Percentiles rank a stretch among this genome's conserved stretches.
Evolutionary conservation across 768 basidiomycete genomes (phyloP).

Genomic region (Macrocybe gigantea): DNA sequence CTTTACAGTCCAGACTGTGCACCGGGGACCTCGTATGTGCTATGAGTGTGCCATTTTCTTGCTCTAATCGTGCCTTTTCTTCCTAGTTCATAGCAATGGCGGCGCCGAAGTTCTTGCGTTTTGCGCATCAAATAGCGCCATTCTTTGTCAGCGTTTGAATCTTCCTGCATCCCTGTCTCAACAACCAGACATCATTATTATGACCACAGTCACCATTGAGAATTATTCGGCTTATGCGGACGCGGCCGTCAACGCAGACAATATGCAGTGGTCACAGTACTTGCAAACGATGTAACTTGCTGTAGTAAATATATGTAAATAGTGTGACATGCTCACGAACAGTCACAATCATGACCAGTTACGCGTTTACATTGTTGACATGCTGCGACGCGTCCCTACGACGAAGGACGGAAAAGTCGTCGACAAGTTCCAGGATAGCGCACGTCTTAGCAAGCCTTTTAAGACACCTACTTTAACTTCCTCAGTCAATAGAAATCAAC

Average conservation of each 20-base stretch:
- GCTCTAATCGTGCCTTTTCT: not conserved
- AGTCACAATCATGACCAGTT: constrained; percentile 11
- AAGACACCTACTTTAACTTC: constrained; percentile 56
- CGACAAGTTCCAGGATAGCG: constrained; percentile 66
- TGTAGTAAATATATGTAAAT: not conserved
- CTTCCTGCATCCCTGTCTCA: constrained; percentile 40
- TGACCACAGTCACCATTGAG: constrained; percentile 52
- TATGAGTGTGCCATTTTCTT: not conserved
- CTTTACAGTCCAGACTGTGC: constrained; percentile 44
- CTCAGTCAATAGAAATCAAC: constrained; percentile 48
- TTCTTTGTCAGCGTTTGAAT: constrained; percentile 43
- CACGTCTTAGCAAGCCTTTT: constrained; percentile 74
- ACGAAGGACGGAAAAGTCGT: constrained; percentile 64
- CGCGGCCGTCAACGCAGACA: constrained; percentile 37
- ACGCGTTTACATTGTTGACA: constrained; percentile 19
- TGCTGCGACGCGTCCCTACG: constrained; percentile 68
- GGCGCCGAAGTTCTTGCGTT: constrained; percentile 48
- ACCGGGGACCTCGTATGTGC: constrained; percentile 47
- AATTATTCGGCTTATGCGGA: constrained; percentile 56
- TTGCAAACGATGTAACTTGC: not conserved
- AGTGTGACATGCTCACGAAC: not conserved
- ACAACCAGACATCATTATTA: constrained; percentile 38
- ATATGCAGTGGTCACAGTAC: constrained; percentile 25
- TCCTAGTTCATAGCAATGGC: constrained; percentile 53
- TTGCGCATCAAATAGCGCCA: constrained; percentile 46